Evolutionary conservation across 306 rosid genomes (phyloP).

Genomic region (Glycine soja): DNA sequence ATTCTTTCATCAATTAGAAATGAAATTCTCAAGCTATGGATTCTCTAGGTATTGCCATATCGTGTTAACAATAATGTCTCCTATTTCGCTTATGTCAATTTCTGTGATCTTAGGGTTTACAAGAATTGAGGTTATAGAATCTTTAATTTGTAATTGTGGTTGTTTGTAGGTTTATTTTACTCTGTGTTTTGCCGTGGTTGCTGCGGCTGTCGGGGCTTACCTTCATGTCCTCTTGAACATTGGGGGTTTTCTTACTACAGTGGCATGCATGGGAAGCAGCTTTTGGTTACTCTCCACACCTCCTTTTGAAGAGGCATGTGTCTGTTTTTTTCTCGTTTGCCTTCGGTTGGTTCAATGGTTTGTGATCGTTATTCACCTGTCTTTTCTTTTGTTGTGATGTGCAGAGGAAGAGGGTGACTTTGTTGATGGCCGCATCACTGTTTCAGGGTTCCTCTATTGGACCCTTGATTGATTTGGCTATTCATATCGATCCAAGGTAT

Average conservation of each 20-base stretch:
- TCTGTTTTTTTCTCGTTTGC: not conserved
- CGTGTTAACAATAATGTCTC: not conserved
- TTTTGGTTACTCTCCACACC: slow-evolving; percentile 73
- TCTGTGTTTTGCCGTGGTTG: slow-evolving; percentile 71
- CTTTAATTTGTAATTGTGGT: not conserved
- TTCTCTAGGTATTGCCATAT: slow-evolving; percentile 3
- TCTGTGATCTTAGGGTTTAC: slow-evolving; percentile 6
- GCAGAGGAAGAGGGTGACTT: slow-evolving; percentile 73
- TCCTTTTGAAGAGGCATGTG: slow-evolving; percentile 69
- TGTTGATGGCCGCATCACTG: slow-evolving; percentile 66
- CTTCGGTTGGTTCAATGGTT: not conserved
- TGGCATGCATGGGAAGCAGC: slow-evolving; percentile 66
- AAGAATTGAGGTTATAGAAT: not conserved
- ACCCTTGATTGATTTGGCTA: slow-evolving; percentile 80
- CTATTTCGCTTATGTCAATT: not conserved
- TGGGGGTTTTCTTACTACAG: slow-evolving; percentile 84
- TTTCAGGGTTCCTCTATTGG: slow-evolving; percentile 89
- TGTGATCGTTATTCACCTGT: slow-evolving; percentile 10
- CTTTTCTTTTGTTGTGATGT: slow-evolving; percentile 6
- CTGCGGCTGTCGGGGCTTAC: slow-evolving; percentile 83
- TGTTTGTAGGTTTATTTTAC: slow-evolving; percentile 80
- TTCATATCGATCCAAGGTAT: slow-evolving; percentile 78
- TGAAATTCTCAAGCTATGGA: not conserved
- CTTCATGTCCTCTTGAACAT: slow-evolving; percentile 76
- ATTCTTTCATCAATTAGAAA: not conserved